Conservation (phyloP, 768 basidiomycete species). For the Multifurca ochricompacta region DNA sequence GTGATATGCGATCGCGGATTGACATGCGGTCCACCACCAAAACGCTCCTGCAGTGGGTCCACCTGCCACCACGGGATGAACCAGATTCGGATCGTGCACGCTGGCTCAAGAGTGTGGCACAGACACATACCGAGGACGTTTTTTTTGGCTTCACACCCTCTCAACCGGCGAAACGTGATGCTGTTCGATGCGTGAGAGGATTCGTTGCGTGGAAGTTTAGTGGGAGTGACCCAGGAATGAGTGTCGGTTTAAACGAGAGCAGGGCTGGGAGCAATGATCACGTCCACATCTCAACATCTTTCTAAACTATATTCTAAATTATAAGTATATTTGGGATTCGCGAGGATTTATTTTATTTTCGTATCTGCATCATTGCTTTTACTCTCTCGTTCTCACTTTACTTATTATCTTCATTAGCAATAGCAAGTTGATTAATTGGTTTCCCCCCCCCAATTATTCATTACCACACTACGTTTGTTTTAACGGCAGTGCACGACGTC, state of each 20-base stretch:
- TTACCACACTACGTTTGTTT: too few species aligned
- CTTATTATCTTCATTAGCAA: not conserved
- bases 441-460: too few species aligned
- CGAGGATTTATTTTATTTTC: not conserved
- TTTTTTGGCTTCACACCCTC: not conserved
- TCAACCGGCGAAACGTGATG: not conserved
- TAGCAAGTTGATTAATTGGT: too few species aligned
- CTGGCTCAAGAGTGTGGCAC: slow-evolving; percentile 37
- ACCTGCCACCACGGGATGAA: slow-evolving; percentile 25
- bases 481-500: not conserved
- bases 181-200: slow-evolving; percentile 18
- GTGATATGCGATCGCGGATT: slow-evolving; percentile 72
- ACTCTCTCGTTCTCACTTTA: not conserved
- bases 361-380: not conserved
- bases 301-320: too few species aligned
- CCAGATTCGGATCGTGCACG: slow-evolving; percentile 40
- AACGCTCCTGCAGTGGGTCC: slow-evolving; percentile 47
- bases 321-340: too few species aligned
- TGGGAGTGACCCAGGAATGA: not conserved
- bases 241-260: not conserved
- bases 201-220: slow-evolving; percentile 20
- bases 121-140: not conserved
- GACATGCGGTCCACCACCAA: slow-evolving; percentile 46
- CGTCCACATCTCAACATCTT: not conserved
- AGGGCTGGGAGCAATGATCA: not conserved